Base-by-base conservation (phyloP, 1,284 basidiomycete species). In the Irpex lacteus region DNA sequence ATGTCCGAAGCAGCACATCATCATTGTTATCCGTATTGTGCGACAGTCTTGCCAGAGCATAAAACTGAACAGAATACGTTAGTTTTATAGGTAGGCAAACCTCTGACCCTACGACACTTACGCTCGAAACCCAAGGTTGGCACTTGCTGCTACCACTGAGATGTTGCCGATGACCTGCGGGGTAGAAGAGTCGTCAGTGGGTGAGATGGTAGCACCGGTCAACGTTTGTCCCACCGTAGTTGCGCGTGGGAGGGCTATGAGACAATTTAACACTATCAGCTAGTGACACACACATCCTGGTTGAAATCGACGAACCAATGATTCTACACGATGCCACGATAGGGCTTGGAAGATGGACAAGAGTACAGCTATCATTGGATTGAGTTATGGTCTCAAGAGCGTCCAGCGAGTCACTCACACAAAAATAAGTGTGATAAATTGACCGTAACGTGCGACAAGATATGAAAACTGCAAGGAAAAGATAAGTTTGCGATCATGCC, bases 91-190 rank as follows among this genome's bases (percentile, higher is more conserved):
- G 26, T 26, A 26, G 26, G 26, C 26, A 26, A 26, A 26, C 26
- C 26, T 57, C 4, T 13, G n/a, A 54, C 9, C 18, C 19, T 55
- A 36, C 15, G 36, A 21, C 2, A 62, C 61, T 5, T 49, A 62
- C 61, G 61, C 61, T n/a, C 61, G 61, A 58, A 62, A n/a, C 5
- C 61, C 55, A 38, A 62, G 53, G 37, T 62, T 62, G 5, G 54
- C 53, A 36, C 61, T 62, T 47, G 61, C 34, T 7, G 61, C 61
- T 11, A 55, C 53, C 21, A 62, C 6, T 8, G 61, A 26, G 7
- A 49, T 19, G 19, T 58, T 62, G 8, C 61, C 61, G 7, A 37
- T 18, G 38, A 62, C 37, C 61, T 62, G 54, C 21, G n/a, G 1
- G 26, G 19, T 18, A 36, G 26, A 18, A 26, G 21, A 53, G 52